Conservation (phyloP, 2,329 filamentous ascomycete species). For the Ophiostoma australiae region DNA sequence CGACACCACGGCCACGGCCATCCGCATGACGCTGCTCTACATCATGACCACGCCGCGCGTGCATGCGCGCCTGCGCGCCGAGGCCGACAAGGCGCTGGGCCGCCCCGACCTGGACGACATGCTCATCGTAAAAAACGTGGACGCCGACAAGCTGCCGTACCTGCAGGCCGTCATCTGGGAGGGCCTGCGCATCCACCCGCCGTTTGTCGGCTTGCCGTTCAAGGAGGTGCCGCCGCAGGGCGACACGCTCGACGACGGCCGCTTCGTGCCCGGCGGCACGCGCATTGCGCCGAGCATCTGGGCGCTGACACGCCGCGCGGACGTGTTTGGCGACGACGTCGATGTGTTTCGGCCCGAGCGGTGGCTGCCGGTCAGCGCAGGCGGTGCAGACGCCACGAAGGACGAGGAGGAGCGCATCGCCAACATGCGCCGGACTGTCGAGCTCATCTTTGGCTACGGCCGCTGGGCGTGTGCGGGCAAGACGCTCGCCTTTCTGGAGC, state of each 20-base stretch:
- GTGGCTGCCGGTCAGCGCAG: constrained; percentile 34
- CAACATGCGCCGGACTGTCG: constrained; percentile 32
- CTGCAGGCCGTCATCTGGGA: constrained; percentile 49
- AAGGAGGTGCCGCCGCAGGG: constrained; percentile 36
- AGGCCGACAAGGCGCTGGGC: constrained; percentile 38
- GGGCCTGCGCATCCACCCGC: constrained; percentile 44
- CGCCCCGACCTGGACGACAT: constrained; percentile 18
- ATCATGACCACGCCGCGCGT: constrained; percentile 30
- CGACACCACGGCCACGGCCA: constrained; percentile 34
- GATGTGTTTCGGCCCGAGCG: constrained; percentile 44
- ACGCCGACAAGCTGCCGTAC: constrained; percentile 42
- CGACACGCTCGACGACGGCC: constrained; percentile 38
- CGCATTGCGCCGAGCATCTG: constrained; percentile 34
- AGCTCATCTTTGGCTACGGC: constrained; percentile 41
- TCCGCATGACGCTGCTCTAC: constrained; percentile 31
- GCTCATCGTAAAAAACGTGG: constrained; percentile 20
- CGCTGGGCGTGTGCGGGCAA: constrained; percentile 41
- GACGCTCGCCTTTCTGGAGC: constrained; percentile 40
- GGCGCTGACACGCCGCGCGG: constrained; percentile 37
- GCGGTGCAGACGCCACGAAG: not conserved
- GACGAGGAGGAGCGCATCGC: not conserved
- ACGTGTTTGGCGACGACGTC: constrained; percentile 37
- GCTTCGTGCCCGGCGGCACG: constrained; percentile 44
- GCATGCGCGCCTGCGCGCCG: constrained; percentile 28
- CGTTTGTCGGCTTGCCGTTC: constrained; percentile 35